Percentiles rank a stretch among this genome's conserved stretches.
Conservation (phyloP, 768 basidiomycete species). For the Suillus plorans region DNA sequence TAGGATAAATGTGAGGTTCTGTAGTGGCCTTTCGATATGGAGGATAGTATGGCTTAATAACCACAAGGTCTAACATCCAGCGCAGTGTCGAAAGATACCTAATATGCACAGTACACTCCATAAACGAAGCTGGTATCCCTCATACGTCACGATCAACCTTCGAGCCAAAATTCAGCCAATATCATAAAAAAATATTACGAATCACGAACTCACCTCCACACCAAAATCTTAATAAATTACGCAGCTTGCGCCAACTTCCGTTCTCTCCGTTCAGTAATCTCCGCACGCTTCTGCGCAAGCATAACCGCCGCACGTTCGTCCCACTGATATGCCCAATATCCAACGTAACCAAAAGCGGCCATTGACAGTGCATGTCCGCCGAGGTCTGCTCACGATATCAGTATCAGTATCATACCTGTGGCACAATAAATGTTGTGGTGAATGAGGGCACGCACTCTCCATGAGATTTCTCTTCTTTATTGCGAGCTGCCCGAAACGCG, state of each 20-base stretch:
- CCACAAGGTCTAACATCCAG: background rate
- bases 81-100: background rate
- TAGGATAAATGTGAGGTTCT: background rate
- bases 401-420: background rate
- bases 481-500: conserved; percentile 83
- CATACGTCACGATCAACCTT: background rate
- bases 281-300: conserved; percentile 59
- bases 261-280: conserved; percentile 55
- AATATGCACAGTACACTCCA: background rate
- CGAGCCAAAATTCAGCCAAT: background rate
- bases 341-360: conserved; percentile 66
- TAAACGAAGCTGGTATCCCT: background rate
- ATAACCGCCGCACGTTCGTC: conserved; percentile 62
- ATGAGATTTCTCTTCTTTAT: conserved; percentile 80
- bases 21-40: background rate
- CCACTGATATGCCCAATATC: conserved; percentile 74
- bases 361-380: conserved; percentile 70
- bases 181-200: background rate
- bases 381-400: conserved; percentile 50
- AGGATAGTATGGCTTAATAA: background rate
- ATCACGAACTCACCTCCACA: conserved; percentile 19
- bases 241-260: conserved; percentile 33
- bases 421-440: background rate
- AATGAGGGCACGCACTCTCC: conserved; percentile 59
- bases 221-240: conserved; percentile 15